phyloP scores from a whole-genome alignment of 1,284 basidiomycete species.

The Naganishia albida region DNA sequence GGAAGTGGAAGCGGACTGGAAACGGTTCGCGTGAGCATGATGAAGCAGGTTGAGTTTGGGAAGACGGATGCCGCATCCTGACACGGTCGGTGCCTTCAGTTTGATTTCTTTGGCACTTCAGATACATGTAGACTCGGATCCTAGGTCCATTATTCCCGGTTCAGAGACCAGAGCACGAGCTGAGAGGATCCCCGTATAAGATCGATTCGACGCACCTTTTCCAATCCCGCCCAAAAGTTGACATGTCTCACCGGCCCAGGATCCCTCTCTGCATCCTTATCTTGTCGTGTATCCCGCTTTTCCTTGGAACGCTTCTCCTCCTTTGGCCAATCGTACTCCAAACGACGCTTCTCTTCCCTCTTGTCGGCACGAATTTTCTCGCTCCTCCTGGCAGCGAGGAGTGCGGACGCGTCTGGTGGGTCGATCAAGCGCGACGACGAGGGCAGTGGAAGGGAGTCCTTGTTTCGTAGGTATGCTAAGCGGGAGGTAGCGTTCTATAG shows the following conservation, averaged over 20 bases:
- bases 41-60: neutral
- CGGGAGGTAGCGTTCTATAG: conserved; percentile 41
- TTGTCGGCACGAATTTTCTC: conserved; percentile 35
- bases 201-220: conserved; percentile 36
- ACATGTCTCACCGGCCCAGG: conserved; percentile 45
- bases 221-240: conserved; percentile 53
- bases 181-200: too few relatives aligned
- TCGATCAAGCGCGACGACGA: conserved; percentile 30
- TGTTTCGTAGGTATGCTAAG: conserved; percentile 42
- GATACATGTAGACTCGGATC: too few relatives aligned
- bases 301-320: conserved; percentile 35
- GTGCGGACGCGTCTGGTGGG: conserved; percentile 24
- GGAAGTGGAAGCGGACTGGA: conserved; percentile 22
- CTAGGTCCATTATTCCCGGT: too few relatives aligned
- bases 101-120: too few relatives aligned
- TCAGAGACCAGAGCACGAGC: too few relatives aligned
- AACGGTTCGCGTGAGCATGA: neutral
- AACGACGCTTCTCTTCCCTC: conserved; percentile 34
- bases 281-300: conserved; percentile 19
- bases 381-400: conserved; percentile 43
- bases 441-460: conserved; percentile 40
- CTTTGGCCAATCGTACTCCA: conserved; percentile 26
- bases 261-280: conserved; percentile 25
- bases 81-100: neutral
- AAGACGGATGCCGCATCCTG: neutral